These are phyloP conservation scores for Cornus suecica DNA, from an alignment of 148 eudicot species.

Conservation along the genomic window DNA sequence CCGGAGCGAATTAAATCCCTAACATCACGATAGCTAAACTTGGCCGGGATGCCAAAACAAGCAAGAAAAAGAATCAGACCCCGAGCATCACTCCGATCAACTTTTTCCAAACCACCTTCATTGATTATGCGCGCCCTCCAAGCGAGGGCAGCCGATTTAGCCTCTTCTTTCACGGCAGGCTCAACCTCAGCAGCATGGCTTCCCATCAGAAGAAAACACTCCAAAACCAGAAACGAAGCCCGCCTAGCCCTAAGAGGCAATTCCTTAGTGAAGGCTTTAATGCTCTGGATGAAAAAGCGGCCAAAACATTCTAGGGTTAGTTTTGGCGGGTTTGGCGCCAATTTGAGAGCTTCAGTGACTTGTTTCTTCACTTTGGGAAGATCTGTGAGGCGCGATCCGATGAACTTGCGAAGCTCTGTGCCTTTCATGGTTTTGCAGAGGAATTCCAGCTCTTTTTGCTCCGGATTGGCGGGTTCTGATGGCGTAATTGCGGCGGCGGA, in stretches of 20 bases:
- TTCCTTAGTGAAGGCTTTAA: conserved; percentile 30
- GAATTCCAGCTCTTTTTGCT: conserved; percentile 17
- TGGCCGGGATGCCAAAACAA: conserved; percentile 41
- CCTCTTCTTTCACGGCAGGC: conserved; percentile 27
- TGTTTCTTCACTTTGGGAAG: conserved; percentile 26
- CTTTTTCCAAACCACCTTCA: conserved; percentile 43
- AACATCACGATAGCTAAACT: conserved; percentile 32
- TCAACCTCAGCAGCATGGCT: conserved; percentile 19
- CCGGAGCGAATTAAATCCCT: conserved; percentile 33
- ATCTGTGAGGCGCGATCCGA: conserved; percentile 16
- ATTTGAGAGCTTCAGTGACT: conserved; percentile 36
- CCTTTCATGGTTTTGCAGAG: conserved; percentile 26
- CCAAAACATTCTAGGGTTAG: conserved; percentile 42
- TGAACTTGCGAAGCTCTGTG: conserved; percentile 29
- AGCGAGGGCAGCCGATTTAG: conserved; percentile 27
- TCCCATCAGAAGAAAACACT: conserved; percentile 43
- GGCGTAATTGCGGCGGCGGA: background rate
- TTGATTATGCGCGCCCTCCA: conserved; percentile 42
- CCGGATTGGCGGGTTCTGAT: background rate
- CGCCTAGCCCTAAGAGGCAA: conserved; percentile 26
- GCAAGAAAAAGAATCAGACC: conserved; percentile 44
- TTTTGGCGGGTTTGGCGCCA: conserved; percentile 30
- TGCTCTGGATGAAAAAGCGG: conserved; percentile 40
- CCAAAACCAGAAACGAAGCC: conserved; percentile 42
- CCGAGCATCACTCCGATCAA: conserved; percentile 33